Evolutionary conservation across 2,329 filamentous ascomycete species (phyloP), one percentile per base, ranked within the genome.

Genomic region (Teratosphaeriaceae sp.): DNA sequence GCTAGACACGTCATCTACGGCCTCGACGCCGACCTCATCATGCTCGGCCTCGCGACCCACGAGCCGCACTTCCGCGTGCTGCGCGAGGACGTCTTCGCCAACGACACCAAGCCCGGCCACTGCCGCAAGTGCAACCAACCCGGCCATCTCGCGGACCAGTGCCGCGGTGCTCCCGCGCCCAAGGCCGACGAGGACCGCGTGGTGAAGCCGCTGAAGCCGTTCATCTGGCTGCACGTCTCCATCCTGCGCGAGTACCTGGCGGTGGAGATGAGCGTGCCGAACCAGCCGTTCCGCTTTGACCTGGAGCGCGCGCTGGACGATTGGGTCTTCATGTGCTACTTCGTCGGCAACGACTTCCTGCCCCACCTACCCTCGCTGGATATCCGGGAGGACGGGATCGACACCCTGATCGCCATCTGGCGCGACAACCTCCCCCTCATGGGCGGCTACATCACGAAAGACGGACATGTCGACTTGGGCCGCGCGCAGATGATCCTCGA

Each of bases 281-380:
- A 81, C 43, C 78, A 95, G 52, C 82, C 83, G 1, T 97, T 97
- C 67, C 78, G 79, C 42, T 97, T 94, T 65, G 88, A 98, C 62
- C 74, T 98, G 34, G 92, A 98, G 66, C 82, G 92, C 52, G 89
- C 89, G 20, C 78, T 97, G 46, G 92, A 97, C 65, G 90, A 97
- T 62, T 97, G 90, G 92, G 88, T 97, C 12, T 97, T 97, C 65
- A 92, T 97, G 81, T 97, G 90, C 69, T 97, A 94, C 70, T 97
- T 97, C 63, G 90, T 97, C 44, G 90, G 90, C 53, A 98, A 98
- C 66, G 94, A 98, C 71, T 98, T 98, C 69, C 70, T 98, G 54
- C 92, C 92, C 39, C 92, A 98, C 73, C 73, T 98, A 45, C 92
- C 92, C n/a, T 94, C 90, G 57, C 75, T 98, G 45, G 92, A 97